Evolutionary conservation across 208 protist genomes (phyloP), one percentile per base, ranked within the genome.

Genomic region (Leishmania mexicana): DNA sequence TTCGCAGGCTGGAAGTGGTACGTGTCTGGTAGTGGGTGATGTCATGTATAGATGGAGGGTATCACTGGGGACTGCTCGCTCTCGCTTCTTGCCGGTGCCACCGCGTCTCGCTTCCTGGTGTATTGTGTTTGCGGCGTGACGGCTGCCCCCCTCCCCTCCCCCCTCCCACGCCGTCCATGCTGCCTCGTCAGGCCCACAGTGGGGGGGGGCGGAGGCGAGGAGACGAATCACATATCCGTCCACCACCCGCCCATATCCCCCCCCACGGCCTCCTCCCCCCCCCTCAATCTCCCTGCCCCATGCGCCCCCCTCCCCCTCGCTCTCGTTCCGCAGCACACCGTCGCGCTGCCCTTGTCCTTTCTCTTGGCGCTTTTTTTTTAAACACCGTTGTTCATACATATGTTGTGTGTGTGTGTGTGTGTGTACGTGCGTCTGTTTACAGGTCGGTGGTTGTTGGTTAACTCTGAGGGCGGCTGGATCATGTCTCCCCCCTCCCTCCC

Each of bases 341-440:
- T 31, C 57, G 21, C 57, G 57, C n/a, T n/a, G 57, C 57, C 11
- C 21, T 15, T 11, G 57, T 11, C 24, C 6, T n/a, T n/a, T 31
- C 24, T 31, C 7, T 62, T 62, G 57, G 75, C 28, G 42, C 76
- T 45, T 64, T 84, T 75, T 28, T 60, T 58, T 78, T 79, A 35
- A 35, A 35, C 51, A 3, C 3, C 47, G 54, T 5, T 68, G n/a
- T n/a, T 42, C 51, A 21, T 87, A 3, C 64, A 35, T 35, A 35
- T 35, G 31, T 35, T 70, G 10, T 80, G 1, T 80, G 49, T 84
- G 67, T 80, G 58, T 85, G 72, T 73, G 71, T 83, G 71, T 79
- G 80, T 58, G 68, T 73, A 0, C 53, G 68, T n/a, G 19, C 5
- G 21, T 31, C 19, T 15, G 68, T 51, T 38, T 73, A 7, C 64